Base-by-base conservation (phyloP, 805 yeast genomes). In the Wickerhamiella kazuoi region DNA sequence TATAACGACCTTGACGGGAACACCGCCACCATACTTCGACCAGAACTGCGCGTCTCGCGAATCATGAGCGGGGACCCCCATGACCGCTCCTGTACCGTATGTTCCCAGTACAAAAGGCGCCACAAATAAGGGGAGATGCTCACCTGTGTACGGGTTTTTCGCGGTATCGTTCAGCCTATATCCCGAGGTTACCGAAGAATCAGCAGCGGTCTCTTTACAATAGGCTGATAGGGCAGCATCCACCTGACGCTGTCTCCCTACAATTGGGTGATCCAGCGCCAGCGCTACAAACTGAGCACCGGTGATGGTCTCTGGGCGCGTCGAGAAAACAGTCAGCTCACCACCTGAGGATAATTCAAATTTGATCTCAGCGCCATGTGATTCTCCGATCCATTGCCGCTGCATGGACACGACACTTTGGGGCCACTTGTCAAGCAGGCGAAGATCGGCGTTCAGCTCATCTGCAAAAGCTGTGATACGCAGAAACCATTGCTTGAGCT, bases 1-100 rank as follows among this genome's bases (percentile, higher is more conserved):
- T 15, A 38, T 30, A 14, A 39, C 49, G 7, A 24, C 23, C 1
- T 26, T 41, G 4, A 29, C 11, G 7, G 35, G 30, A 1, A 37
- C 9, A 3, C 43, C 49, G 19, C 30, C 36, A 3, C 43, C 42
- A 52, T 80, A 80, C 34, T 60, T 51, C 3, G 53, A 49, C 95
- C 96, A 87, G 53, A 90, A 87, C 6, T 67, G 80, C 49, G 54
- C 72, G 52, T 90, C 98, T 44, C 97, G 68, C 34, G 64, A 62
- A 56, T 90, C 97, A 56, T 86, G 96, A 0, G 79, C 94, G 2
- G 98, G 98, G 50, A 93, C 82, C 1, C 98, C 98, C 97, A 90
- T 87, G 0, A 87, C 97, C 1, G 94, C 94, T 30, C 95, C 94
- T 41, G 73, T 73, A 1, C 96, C 96, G 53, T 87, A 87, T 3